These are phyloP conservation scores for Onygenales sp. DNA, from an alignment of 2,329 filamentous ascomycete species.

Conservation along the genomic window DNA sequence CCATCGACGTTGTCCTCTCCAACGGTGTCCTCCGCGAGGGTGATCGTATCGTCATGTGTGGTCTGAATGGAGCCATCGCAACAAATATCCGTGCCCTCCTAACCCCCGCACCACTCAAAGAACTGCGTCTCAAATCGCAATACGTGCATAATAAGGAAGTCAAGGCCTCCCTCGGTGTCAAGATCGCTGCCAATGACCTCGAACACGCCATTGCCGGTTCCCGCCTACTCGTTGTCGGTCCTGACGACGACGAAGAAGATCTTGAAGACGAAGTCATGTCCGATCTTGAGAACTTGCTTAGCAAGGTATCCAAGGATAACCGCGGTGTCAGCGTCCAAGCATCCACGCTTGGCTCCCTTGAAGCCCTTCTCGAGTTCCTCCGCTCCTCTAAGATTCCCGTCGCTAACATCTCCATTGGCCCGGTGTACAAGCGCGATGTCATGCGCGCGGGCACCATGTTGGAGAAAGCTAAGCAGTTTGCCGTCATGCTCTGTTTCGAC, in stretches of 20 bases:
- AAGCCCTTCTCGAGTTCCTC: conserved; percentile 92
- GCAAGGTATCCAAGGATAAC: conserved; percentile 81
- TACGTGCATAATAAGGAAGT: conserved; percentile 99
- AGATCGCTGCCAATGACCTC: conserved; percentile 92
- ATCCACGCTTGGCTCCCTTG: conserved; percentile 91
- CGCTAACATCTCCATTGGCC: conserved; percentile 92
- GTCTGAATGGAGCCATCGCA: conserved; percentile 89
- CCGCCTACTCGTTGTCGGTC: conserved; percentile 83
- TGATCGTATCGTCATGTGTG: conserved; percentile 88
- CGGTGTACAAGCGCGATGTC: conserved; percentile 95
- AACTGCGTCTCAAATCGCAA: conserved; percentile 86
- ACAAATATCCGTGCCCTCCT: conserved; percentile 93
- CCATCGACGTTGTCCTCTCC: conserved; percentile 91
- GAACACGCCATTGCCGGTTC: conserved; percentile 96
- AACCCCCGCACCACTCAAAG: conserved; percentile 85
- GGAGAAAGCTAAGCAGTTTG: conserved; percentile 87
- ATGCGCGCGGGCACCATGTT: conserved; percentile 92
- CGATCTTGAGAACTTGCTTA: conserved; percentile 84
- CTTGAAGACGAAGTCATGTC: conserved; percentile 93
- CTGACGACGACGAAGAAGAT: conserved; percentile 93
- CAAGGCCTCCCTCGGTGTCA: conserved; percentile 96
- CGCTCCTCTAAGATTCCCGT: conserved; percentile 95
- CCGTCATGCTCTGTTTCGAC: conserved; percentile 99
- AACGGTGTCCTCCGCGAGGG: conserved; percentile 94
- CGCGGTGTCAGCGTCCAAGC: conserved; percentile 95